A percentile compares a stretch with the other conserved stretches of the same genome.
Conservation (phyloP, 768 basidiomycete species). For the Calocybe cyanea region DNA sequence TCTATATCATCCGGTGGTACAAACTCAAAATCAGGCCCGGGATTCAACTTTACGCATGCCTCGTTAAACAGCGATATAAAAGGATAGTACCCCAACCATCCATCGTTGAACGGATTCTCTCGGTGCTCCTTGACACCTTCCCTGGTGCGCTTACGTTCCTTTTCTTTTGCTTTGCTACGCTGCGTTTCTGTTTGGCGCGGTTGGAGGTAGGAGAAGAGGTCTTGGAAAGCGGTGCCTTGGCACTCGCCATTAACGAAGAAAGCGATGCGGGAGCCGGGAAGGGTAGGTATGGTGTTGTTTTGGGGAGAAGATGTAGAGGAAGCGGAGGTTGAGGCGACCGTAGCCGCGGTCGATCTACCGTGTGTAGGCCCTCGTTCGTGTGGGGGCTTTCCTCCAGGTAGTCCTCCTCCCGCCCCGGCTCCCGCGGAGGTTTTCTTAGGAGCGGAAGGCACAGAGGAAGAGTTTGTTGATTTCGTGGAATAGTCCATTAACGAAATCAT, state of each 20-base stretch:
- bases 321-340: slow-evolving; percentile 41
- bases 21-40: slow-evolving; percentile 83
- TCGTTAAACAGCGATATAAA: slow-evolving; percentile 92
- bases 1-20: slow-evolving; percentile 81
- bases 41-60: slow-evolving; percentile 79
- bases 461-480: slow-evolving; percentile 53
- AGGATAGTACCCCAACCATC: slow-evolving; percentile 92
- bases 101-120: slow-evolving; percentile 91
- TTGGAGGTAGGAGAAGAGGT: slow-evolving; percentile 88
- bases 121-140: slow-evolving; percentile 70
- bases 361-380: slow-evolving; percentile 41
- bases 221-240: slow-evolving; percentile 79
- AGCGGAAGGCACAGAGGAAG: slow-evolving; percentile 53
- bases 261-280: slow-evolving; percentile 69
- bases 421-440: slow-evolving; percentile 54
- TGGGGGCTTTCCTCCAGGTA: slow-evolving; percentile 66
- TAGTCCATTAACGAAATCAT: slow-evolving; percentile 88
- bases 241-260: slow-evolving; percentile 93
- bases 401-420: no score
- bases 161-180: slow-evolving; percentile 47
- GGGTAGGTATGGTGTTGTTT: slow-evolving; percentile 45
- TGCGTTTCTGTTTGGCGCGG: slow-evolving; percentile 61
- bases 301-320: no score
- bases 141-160: slow-evolving; percentile 59
- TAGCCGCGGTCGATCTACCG: slow-evolving; percentile 33